Percentiles rank a stretch among this genome's conserved stretches.
phyloP scores from a whole-genome alignment of 352 stramenopile species.

The Thraustotheca clavata region DNA sequence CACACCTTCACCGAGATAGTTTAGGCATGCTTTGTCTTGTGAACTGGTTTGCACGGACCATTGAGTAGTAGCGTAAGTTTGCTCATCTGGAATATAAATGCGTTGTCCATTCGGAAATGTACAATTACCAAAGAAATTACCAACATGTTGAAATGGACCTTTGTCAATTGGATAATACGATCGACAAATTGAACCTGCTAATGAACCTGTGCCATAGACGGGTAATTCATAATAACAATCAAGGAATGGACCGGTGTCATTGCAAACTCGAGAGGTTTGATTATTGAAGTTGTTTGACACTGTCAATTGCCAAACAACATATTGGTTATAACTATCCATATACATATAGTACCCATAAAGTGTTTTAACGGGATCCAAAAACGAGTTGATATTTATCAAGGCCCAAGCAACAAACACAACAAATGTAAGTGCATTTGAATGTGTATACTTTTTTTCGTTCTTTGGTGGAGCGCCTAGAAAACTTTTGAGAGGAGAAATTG shows the following conservation, averaged over 20 bases:
- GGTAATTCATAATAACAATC: conserved; percentile 13
- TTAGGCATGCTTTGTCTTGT: not conserved
- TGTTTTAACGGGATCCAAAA: conserved; percentile 10
- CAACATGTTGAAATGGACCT: not conserved
- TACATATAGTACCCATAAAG: conserved; percentile 12
- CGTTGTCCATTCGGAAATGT: not conserved
- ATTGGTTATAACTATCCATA: conserved; percentile 6
- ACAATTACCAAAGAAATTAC: conserved; percentile 14
- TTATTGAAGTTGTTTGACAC: conserved; percentile 13
- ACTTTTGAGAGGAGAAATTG: no score
- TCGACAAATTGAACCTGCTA: conserved; percentile 1
- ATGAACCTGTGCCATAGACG: not conserved
- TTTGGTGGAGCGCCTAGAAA: no score
- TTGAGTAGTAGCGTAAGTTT: not conserved
- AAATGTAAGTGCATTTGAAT: no score
- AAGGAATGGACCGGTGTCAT: not conserved
- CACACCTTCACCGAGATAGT: not conserved
- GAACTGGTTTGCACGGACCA: conserved; percentile 14
- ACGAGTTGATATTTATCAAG: not conserved
- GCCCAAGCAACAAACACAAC: conserved; percentile 3
- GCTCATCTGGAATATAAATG: not conserved
- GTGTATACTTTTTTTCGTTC: no score
- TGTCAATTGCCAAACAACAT: not conserved
- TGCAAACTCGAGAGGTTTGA: not conserved
- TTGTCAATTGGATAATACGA: conserved; percentile 15